phyloP scores from a whole-genome alignment of 23 red algal genomes.

The Gracilaria vermiculophylla region DNA sequence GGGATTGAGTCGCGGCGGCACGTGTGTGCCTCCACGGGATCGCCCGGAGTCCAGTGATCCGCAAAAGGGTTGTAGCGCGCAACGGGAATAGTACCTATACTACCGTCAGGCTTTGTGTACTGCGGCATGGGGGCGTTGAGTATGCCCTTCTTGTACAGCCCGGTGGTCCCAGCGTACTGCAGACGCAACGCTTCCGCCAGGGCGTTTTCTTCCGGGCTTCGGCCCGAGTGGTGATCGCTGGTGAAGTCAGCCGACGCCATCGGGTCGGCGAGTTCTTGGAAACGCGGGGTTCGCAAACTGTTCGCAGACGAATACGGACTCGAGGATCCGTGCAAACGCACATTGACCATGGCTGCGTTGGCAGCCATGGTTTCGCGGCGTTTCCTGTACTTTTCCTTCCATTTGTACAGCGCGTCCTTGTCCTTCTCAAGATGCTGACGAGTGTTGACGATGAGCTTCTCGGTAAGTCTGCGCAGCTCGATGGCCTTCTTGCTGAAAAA shows the following conservation, averaged over 20 bases:
- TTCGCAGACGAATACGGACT: neutral
- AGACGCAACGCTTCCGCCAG: constrained; percentile 44
- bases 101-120: constrained; percentile 53
- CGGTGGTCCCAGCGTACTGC: constrained; percentile 61
- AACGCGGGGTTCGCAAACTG: neutral
- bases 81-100: constrained; percentile 47
- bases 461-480: constrained; percentile 67
- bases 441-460: constrained; percentile 70
- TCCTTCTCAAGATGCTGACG: constrained; percentile 60
- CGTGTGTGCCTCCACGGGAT: constrained; percentile 27
- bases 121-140: constrained; percentile 42
- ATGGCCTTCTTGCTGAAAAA: constrained; percentile 72
- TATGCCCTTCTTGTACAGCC: constrained; percentile 34
- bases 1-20: constrained; percentile 34
- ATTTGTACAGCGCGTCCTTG: constrained; percentile 33
- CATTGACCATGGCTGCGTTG: constrained; percentile 17
- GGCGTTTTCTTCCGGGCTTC: constrained; percentile 52
- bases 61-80: constrained; percentile 11
- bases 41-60: constrained; percentile 19
- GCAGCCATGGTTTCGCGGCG: constrained; percentile 34
- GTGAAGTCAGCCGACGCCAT: constrained; percentile 19
- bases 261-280: neutral
- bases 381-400: constrained; percentile 65
- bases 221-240: constrained; percentile 39
- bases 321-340: neutral